A percentile compares a stretch with the other conserved stretches of the same genome.
Evolutionary conservation across 2,329 filamentous ascomycete species (phyloP).

Genomic region (Fusarium metavorans): DNA sequence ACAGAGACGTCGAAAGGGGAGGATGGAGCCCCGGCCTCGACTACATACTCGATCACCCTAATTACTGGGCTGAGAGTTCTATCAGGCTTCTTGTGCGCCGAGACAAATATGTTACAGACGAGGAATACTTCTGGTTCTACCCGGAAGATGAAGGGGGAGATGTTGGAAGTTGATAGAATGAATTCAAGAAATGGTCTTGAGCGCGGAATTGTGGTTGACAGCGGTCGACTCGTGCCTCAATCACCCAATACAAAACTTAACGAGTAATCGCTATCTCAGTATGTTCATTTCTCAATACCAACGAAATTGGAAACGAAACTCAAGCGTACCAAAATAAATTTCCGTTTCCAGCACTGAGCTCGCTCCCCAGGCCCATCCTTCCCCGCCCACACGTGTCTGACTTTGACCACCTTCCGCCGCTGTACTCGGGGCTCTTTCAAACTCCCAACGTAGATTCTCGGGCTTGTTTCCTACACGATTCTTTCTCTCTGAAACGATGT

Average conservation of each 20-base stretch:
- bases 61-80: background rate
- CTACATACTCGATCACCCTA: background rate
- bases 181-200: too few species aligned
- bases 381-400: too few species aligned
- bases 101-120: background rate
- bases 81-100: background rate
- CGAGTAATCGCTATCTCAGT: background rate
- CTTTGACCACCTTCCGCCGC: background rate
- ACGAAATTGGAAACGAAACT: background rate
- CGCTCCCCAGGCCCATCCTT: too few species aligned
- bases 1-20: background rate
- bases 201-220: too few species aligned
- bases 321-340: background rate
- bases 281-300: background rate
- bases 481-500: background rate
- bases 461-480: background rate
- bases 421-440: background rate
- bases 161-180: too few species aligned
- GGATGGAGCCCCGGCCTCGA: background rate
- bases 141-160: background rate
- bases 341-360: background rate
- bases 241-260: background rate
- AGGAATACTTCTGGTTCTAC: background rate
- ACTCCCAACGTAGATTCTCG: background rate
- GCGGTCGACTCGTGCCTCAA: background rate